Conservation (phyloP, 352 stramenopile species). For the Aphanomyces invadans region DNA sequence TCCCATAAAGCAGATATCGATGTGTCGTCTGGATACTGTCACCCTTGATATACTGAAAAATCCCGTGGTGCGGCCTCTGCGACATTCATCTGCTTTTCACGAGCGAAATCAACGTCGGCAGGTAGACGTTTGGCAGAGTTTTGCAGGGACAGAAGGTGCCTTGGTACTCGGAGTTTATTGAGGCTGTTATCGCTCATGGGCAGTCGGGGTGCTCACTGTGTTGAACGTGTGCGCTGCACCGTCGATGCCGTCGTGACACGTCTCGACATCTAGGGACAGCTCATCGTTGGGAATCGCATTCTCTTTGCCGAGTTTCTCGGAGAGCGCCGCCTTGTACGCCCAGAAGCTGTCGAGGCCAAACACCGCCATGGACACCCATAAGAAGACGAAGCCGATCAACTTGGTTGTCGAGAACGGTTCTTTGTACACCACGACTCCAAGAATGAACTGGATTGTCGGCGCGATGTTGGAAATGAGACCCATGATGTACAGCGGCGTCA, state of each 20-base stretch:
- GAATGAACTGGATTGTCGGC: neutral
- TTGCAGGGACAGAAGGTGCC: too few species aligned
- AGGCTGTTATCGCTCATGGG: too few species aligned
- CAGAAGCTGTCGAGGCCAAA: conserved; percentile 7
- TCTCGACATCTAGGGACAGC: too few species aligned
- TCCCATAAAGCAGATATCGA: too few species aligned
- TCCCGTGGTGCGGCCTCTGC: too few species aligned
- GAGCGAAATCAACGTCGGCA: too few species aligned
- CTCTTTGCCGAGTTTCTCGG: neutral
- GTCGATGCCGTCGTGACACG: neutral
- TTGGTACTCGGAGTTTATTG: too few species aligned
- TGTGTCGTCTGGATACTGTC: too few species aligned
- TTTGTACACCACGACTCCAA: conserved; percentile 5
- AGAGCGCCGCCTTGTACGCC: neutral
- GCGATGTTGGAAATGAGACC: neutral
- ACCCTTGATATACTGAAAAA: too few species aligned
- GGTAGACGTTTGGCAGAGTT: too few species aligned
- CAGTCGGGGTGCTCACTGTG: neutral
- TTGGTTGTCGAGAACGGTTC: conserved; percentile 14
- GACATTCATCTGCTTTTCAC: too few species aligned
- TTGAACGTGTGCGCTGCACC: neutral
- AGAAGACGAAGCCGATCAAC: conserved; percentile 1
- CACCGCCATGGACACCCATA: neutral
- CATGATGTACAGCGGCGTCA: neutral
- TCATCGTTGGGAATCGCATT: neutral